Evolutionary conservation across 2,329 filamentous ascomycete genomes (phyloP).

Genomic region (Hysterium pulicare): DNA sequence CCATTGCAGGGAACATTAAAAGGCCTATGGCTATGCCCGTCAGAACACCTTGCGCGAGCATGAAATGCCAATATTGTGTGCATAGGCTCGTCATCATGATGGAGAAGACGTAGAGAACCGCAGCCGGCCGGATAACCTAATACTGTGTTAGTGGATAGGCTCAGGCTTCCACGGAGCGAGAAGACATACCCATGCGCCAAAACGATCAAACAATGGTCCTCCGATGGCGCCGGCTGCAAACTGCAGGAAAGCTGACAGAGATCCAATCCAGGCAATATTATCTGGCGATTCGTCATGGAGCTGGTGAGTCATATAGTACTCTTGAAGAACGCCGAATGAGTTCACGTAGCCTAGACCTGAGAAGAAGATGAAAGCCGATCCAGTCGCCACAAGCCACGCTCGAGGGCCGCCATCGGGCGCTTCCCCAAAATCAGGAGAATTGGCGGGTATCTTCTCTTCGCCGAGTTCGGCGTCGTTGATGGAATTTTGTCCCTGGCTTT

Average conservation of each 20-base stretch:
- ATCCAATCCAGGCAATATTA: slow-evolving; percentile 45
- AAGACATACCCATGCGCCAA: slow-evolving; percentile 36
- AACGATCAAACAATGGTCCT: slow-evolving; percentile 59
- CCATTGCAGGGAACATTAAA: slow-evolving; percentile 49
- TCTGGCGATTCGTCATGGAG: slow-evolving; percentile 30
- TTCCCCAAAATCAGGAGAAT: slow-evolving; percentile 22
- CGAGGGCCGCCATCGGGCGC: slow-evolving; percentile 33
- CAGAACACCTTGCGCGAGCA: slow-evolving; percentile 54
- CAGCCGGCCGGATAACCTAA: slow-evolving; percentile 50
- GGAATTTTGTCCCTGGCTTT: not conserved
- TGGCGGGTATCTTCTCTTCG: slow-evolving; percentile 4
- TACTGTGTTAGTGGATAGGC: slow-evolving; percentile 34
- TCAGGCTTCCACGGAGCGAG: not conserved
- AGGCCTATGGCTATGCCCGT: slow-evolving; percentile 50
- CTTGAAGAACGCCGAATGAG: slow-evolving; percentile 42
- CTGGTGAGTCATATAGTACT: slow-evolving; percentile 43
- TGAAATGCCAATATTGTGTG: slow-evolving; percentile 53
- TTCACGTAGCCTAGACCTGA: slow-evolving; percentile 38
- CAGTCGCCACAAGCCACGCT: slow-evolving; percentile 35
- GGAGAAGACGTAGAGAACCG: slow-evolving; percentile 55
- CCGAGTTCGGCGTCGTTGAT: slow-evolving; percentile 5
- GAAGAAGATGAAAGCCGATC: slow-evolving; percentile 29
- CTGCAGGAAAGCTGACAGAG: slow-evolving; percentile 43
- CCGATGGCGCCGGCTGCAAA: slow-evolving; percentile 54
- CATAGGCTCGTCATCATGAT: slow-evolving; percentile 62